Evolutionary conservation across 176 grass and related monocot species (phyloP).

Genomic region (Ananas comosus): DNA sequence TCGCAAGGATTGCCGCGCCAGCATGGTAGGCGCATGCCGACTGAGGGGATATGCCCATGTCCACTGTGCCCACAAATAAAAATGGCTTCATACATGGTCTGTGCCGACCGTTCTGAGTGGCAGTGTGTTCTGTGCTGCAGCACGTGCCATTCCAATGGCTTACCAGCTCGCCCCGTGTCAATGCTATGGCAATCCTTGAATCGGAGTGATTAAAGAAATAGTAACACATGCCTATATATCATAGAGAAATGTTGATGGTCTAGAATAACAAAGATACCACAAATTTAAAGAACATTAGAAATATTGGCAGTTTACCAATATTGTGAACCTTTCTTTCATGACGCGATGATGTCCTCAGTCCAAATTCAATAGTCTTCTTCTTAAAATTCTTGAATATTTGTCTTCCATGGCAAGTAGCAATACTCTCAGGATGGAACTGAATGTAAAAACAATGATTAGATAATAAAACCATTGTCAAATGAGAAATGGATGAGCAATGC

Average conservation of each 20-base stretch:
- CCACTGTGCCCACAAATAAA: neutral
- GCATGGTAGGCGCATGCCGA: too few species aligned
- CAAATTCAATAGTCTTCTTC: conserved; percentile 52
- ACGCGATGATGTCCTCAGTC: conserved; percentile 31
- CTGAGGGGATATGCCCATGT: too few species aligned
- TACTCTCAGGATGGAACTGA: conserved; percentile 95
- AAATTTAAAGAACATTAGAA: conserved; percentile 27
- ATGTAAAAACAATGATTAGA: conserved; percentile 21
- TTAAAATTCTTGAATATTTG: conserved; percentile 93
- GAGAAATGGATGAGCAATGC: neutral
- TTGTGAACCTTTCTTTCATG: conserved; percentile 90
- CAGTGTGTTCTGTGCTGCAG: neutral
- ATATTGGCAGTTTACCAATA: conserved; percentile 79
- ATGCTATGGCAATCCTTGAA: too few species aligned
- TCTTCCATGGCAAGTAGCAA: conserved; percentile 81
- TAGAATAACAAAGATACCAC: neutral
- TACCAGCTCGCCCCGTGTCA: neutral
- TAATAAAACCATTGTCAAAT: conserved; percentile 1
- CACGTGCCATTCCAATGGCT: neutral
- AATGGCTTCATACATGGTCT: neutral
- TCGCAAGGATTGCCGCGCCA: too few species aligned
- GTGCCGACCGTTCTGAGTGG: neutral
- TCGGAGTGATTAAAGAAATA: too few species aligned
- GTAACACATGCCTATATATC: too few species aligned
- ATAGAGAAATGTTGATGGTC: neutral